Conservation (phyloP, 1,139 yeast species). For the Protomyces gravidus region DNA sequence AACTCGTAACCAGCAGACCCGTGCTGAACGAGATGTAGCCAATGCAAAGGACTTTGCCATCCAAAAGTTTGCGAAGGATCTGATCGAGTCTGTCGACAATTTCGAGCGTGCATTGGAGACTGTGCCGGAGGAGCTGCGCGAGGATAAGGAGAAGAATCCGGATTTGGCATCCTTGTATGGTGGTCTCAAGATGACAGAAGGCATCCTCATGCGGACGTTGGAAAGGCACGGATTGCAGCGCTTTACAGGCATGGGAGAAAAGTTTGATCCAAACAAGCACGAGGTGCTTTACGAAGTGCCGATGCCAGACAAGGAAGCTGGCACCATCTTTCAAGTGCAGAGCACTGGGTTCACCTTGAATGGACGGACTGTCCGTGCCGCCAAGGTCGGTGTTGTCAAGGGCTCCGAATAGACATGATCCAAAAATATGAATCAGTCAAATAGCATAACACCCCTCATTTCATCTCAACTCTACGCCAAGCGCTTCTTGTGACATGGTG, state of each 20-base stretch:
- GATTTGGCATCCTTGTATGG: conserved; percentile 68
- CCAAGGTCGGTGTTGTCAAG: conserved; percentile 92
- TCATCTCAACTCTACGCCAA: conserved; percentile 12
- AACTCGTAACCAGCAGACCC: conserved; percentile 86
- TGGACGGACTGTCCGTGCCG: conserved; percentile 87
- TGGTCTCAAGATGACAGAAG: conserved; percentile 88
- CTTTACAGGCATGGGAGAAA: conserved; percentile 78
- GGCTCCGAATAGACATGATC: conserved; percentile 39
- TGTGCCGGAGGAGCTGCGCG: conserved; percentile 54
- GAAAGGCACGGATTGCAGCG: conserved; percentile 73
- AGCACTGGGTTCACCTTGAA: conserved; percentile 84
- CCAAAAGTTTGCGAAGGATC: conserved; percentile 87
- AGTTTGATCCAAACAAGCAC: conserved; percentile 84
- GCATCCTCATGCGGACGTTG: conserved; percentile 80
- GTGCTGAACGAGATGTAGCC: conserved; percentile 79
- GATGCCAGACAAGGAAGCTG: conserved; percentile 85
- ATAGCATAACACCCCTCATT: background rate
- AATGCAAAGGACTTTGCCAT: conserved; percentile 87
- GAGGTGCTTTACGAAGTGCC: conserved; percentile 91
- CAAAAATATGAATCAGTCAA: background rate
- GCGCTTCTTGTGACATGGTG: conserved; percentile 7
- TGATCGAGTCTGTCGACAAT: conserved; percentile 85
- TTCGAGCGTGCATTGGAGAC: conserved; percentile 81
- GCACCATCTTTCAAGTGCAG: conserved; percentile 89
- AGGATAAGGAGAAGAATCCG: conserved; percentile 37